Evolutionary conservation across 2,329 filamentous ascomycete genomes (phyloP).

Genomic region (Aureobasidium namibiae): DNA sequence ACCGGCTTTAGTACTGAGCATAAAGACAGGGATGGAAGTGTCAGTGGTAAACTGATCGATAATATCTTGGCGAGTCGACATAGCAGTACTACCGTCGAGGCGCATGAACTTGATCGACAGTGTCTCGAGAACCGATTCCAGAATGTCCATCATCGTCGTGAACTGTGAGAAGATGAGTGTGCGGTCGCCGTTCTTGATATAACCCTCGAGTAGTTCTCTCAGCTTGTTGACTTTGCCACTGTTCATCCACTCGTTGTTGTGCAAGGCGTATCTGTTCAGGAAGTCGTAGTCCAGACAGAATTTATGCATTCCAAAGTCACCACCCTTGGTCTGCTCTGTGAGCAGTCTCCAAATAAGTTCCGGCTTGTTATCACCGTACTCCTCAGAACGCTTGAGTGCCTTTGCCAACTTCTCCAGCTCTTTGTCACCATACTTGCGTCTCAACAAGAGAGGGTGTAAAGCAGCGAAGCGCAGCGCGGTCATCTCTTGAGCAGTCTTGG

Average conservation of each 20-base stretch:
- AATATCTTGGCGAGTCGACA: constrained; percentile 74
- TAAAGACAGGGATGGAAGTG: constrained; percentile 73
- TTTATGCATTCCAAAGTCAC: constrained; percentile 59
- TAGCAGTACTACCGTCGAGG: constrained; percentile 77
- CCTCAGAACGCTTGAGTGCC: constrained; percentile 21
- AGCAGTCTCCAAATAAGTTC: constrained; percentile 51
- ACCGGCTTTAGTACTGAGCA: constrained; percentile 86
- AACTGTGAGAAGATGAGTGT: constrained; percentile 92
- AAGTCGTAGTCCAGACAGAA: constrained; percentile 47
- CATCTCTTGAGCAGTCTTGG: constrained; percentile 38
- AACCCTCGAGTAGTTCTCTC: constrained; percentile 62
- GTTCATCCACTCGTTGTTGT: constrained; percentile 57
- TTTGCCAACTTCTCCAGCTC: constrained; percentile 62
- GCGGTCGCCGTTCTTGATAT: constrained; percentile 73
- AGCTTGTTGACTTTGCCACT: constrained; percentile 83
- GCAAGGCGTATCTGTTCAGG: constrained; percentile 49
- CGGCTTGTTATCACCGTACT: constrained; percentile 25
- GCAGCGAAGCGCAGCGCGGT: constrained; percentile 90
- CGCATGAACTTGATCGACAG: constrained; percentile 69
- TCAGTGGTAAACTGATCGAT: constrained; percentile 81
- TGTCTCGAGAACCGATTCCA: constrained; percentile 71
- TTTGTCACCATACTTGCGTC: constrained; percentile 68
- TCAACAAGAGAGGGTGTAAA: constrained; percentile 82
- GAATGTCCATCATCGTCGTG: constrained; percentile 80
- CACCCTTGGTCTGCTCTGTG: constrained; percentile 65